Evolutionary conservation across 169 alveolate genomes (phyloP), one percentile per base, ranked within the genome.

Genomic region (Cystoisospora suis): DNA sequence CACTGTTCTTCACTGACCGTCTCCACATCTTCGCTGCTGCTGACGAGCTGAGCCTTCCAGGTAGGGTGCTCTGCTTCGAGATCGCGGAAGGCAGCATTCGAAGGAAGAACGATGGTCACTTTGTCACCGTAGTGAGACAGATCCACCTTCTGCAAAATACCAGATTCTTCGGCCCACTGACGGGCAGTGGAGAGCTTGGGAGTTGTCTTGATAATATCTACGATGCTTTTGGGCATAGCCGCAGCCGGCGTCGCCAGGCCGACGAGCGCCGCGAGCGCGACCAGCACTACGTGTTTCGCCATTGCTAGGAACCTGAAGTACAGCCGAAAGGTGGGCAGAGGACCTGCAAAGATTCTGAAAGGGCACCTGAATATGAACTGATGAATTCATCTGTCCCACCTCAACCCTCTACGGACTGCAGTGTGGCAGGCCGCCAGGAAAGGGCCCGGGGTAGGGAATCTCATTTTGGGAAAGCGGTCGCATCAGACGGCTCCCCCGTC

Each of bases 101-200:
- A 88, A 81, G 92, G 92, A 36, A 88, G 92, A 47, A 88, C 81
- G 42, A 88, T 61, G 45, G 92, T 88, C 47, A 88, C 27, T 32
- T 88, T 85, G 12, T 75, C 81, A 27, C 92, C 92, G 77, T 75
- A 88, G 38, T 75, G 87, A 29, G 77, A 61, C 42, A 85, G 88
- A 59, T 88, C 92, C 3, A 88, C 49, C 40, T 88, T 81, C 29
- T 88, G 81, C 56, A 88, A 49, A 42, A 88, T 88, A 32, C 88
- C 88, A 32, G 92, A 85, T 9, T 88, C 92, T 88, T 88, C 88
- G 9, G 92, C 92, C 59, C 81, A 75, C 77, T 70, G 20, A n/a
- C 81, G n/a, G 42, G 92, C 92, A 12, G 70, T 81, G 23, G 61
- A 75, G 83, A 88, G 36, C 29, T 81, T 58, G 70, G 81, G 88